Percentiles rank a stretch among this genome's conserved stretches.
Evolutionary conservation across 352 stramenopile genomes (phyloP).

Genomic region (Thalassiosira livingstoniorum): DNA sequence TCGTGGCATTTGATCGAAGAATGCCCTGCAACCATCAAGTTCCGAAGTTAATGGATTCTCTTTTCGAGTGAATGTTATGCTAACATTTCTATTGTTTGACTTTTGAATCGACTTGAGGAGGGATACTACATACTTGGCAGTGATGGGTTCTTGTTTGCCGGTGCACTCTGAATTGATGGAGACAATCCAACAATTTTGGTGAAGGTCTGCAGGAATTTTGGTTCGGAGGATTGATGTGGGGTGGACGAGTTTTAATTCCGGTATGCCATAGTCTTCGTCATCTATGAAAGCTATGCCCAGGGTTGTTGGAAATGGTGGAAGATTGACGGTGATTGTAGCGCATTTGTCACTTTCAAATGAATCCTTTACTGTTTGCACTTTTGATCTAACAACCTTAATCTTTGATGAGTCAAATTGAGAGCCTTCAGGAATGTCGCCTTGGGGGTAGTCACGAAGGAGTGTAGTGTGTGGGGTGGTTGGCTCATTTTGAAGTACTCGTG

Average conservation of each 20-base stretch:
- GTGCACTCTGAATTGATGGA: too few relatives aligned
- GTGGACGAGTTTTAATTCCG: slow-evolving; percentile 3
- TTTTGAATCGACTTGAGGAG: slow-evolving; percentile 10
- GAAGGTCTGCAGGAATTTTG: slow-evolving; percentile 22
- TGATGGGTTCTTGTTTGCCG: slow-evolving; percentile 31
- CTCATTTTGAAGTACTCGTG: too few relatives aligned
- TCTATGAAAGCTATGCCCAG: slow-evolving; percentile 17
- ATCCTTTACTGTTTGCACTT: slow-evolving; percentile 4
- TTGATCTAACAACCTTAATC: background rate
- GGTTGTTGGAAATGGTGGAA: background rate
- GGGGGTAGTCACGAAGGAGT: too few relatives aligned
- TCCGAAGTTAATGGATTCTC: background rate
- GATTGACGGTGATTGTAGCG: slow-evolving; percentile 6
- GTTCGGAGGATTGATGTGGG: slow-evolving; percentile 3
- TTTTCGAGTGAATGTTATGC: slow-evolving; percentile 24
- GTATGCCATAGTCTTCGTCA: slow-evolving; percentile 23
- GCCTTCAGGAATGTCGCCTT: too few relatives aligned
- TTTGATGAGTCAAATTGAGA: too few relatives aligned
- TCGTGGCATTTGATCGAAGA: slow-evolving; percentile 11
- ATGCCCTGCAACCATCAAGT: background rate
- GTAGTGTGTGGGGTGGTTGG: too few relatives aligned
- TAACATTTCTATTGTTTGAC: background rate
- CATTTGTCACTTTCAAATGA: background rate
- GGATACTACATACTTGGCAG: background rate
- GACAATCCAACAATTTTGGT: slow-evolving; percentile 28